phyloP scores from a whole-genome alignment of 768 basidiomycete species.

The Mycena latifolia region DNA sequence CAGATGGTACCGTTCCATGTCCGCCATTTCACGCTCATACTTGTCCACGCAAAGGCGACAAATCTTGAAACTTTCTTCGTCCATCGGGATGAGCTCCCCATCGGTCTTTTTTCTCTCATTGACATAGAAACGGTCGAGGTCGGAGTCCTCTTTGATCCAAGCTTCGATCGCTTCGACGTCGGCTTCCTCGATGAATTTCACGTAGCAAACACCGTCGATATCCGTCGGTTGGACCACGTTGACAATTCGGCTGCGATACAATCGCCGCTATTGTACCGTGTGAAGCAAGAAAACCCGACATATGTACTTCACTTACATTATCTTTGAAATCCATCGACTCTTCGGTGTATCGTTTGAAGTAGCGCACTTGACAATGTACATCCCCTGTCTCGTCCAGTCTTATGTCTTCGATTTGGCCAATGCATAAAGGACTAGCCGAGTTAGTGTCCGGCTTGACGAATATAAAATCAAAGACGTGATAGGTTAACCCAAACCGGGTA shows the following conservation, averaged over 20 bases:
- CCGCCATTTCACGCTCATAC: conserved; percentile 1
- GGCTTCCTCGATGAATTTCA: conserved; percentile 7
- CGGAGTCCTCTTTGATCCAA: conserved; percentile 10
- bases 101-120: background rate
- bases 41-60: conserved; percentile 6
- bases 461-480: conserved; percentile 20
- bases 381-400: background rate
- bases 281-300: background rate
- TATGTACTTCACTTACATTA: background rate
- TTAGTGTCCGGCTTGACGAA: conserved; percentile 11
- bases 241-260: conserved; percentile 5
- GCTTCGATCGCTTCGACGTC: conserved; percentile 9
- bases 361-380: conserved; percentile 1
- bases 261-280: conserved; percentile 16
- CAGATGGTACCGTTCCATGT: background rate
- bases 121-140: conserved; percentile 17
- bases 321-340: background rate
- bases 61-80: background rate
- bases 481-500: conserved; percentile 3
- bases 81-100: background rate
- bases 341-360: conserved; percentile 17
- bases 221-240: conserved; percentile 1
- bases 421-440: background rate
- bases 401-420: conserved; percentile 19
- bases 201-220: conserved; percentile 16